Evolutionary conservation across 805 yeast genomes (phyloP).

Genomic region (Kluyveromyces starmeri): DNA sequence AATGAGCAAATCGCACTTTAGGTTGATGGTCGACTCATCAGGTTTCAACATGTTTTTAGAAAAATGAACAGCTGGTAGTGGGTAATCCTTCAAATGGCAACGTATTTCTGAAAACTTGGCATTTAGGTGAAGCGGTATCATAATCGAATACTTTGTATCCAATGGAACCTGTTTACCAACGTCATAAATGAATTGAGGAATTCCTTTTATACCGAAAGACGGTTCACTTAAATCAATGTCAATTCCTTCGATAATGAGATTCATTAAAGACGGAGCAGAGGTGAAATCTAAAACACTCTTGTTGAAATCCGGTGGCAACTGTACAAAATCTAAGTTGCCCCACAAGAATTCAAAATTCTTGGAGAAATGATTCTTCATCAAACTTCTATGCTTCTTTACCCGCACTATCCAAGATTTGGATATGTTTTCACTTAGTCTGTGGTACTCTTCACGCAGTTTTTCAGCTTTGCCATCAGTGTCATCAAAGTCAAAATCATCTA

Average conservation of each 20-base stretch:
- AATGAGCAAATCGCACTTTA: constrained; percentile 59
- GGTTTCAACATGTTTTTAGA: constrained; percentile 41
- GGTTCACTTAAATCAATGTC: constrained; percentile 44
- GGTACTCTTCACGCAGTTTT: not conserved
- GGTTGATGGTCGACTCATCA: constrained; percentile 25
- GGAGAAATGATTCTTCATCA: constrained; percentile 33
- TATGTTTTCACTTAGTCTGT: constrained; percentile 37
- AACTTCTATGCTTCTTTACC: constrained; percentile 39
- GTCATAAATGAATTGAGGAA: constrained; percentile 55
- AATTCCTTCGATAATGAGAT: constrained; percentile 40
- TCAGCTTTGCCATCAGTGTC: not conserved
- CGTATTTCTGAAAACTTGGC: constrained; percentile 53
- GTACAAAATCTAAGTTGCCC: constrained; percentile 30
- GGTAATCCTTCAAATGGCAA: constrained; percentile 74
- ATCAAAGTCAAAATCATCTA: not conserved
- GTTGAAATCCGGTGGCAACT: constrained; percentile 34
- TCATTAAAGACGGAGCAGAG: constrained; percentile 44
- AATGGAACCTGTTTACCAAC: constrained; percentile 79
- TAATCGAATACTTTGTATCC: constrained; percentile 56
- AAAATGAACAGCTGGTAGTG: constrained; percentile 69
- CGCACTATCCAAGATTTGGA: constrained; percentile 66
- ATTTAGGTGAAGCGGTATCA: constrained; percentile 56
- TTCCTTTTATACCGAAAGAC: constrained; percentile 37
- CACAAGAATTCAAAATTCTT: constrained; percentile 35
- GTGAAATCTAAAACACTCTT: constrained; percentile 40